phyloP scores from a whole-genome alignment of 2,329 filamentous ascomycete genomes.

The Emericellopsis cladophorae region DNA sequence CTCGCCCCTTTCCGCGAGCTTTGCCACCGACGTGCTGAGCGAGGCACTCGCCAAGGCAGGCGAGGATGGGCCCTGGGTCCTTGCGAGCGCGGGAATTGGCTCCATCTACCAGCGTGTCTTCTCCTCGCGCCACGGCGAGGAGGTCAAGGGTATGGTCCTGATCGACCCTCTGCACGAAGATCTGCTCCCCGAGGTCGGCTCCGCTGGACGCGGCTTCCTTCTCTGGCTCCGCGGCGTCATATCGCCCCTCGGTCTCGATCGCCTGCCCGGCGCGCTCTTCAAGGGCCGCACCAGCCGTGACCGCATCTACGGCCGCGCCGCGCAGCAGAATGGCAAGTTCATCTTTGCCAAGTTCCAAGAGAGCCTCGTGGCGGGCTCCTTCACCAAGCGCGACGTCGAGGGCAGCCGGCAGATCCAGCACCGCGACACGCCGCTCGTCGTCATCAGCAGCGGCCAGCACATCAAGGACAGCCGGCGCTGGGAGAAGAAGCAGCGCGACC shows the following conservation, averaged over 20 bases:
- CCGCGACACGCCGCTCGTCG: conserved; percentile 58
- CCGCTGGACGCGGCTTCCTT: conserved; percentile 60
- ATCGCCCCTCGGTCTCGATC: conserved; percentile 75
- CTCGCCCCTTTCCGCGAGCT: conserved; percentile 84
- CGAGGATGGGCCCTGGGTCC: conserved; percentile 79
- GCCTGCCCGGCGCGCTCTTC: conserved; percentile 70
- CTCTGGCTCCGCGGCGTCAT: conserved; percentile 81
- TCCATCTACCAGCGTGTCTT: conserved; percentile 88
- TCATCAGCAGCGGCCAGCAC: conserved; percentile 72
- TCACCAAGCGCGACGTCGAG: conserved; percentile 72
- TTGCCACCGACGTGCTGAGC: conserved; percentile 79
- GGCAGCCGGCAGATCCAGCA: conserved; percentile 71
- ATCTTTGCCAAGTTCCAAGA: conserved; percentile 91
- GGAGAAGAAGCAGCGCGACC: conserved; percentile 74
- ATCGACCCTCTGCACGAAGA: conserved; percentile 88
- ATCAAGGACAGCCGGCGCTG: conserved; percentile 56
- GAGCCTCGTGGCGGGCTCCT: conserved; percentile 71
- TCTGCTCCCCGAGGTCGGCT: conserved; percentile 55
- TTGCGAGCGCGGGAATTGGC: conserved; percentile 77
- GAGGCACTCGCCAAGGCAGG: conserved; percentile 72
- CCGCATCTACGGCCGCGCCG: conserved; percentile 68
- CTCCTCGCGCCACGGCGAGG: conserved; percentile 63
- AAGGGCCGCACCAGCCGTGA: conserved; percentile 69
- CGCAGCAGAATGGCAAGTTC: conserved; percentile 69
- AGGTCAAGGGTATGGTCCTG: conserved; percentile 68